A percentile compares a stretch with the other conserved stretches of the same genome.
phyloP scores from a whole-genome alignment of 2,329 filamentous ascomycete species.

The Juglanconis oblonga region DNA sequence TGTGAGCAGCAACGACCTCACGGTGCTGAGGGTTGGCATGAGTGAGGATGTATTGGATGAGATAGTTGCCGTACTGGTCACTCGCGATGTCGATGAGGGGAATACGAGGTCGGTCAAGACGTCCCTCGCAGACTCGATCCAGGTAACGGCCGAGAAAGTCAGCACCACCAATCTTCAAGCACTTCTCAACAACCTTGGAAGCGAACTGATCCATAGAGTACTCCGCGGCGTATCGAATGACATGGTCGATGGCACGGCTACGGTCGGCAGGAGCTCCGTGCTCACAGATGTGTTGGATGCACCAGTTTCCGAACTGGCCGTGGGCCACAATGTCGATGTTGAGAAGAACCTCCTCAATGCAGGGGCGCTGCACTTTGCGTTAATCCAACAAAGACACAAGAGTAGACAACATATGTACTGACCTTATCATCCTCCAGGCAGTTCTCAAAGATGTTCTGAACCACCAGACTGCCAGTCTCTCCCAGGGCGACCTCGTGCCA shows the following conservation, averaged over 20 bases:
- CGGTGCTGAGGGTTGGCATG: conserved; percentile 84
- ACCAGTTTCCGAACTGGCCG: conserved; percentile 99
- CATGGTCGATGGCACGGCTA: conserved; percentile 90
- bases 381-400: not conserved
- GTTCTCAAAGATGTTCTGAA: conserved; percentile 99
- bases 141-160: conserved; percentile 93
- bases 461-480: conserved; percentile 95
- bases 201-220: conserved; percentile 99
- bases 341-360: conserved; percentile 90
- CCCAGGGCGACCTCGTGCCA: conserved; percentile 98
- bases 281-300: conserved; percentile 98
- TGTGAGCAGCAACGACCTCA: conserved; percentile 88
- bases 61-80: conserved; percentile 98
- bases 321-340: conserved; percentile 97
- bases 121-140: conserved; percentile 88
- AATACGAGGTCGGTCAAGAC: conserved; percentile 87
- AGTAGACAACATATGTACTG: conserved; percentile 25
- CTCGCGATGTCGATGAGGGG: conserved; percentile 97
- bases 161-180: conserved; percentile 87
- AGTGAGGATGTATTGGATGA: conserved; percentile 95
- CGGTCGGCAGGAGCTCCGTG: conserved; percentile 90
- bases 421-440: conserved; percentile 98
- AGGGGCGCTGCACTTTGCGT: conserved; percentile 68
- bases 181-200: conserved; percentile 98
- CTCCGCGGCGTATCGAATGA: conserved; percentile 87